Base-by-base conservation (phyloP, 208 protist genomes). In the Acanthamoeba sp. region DNA sequence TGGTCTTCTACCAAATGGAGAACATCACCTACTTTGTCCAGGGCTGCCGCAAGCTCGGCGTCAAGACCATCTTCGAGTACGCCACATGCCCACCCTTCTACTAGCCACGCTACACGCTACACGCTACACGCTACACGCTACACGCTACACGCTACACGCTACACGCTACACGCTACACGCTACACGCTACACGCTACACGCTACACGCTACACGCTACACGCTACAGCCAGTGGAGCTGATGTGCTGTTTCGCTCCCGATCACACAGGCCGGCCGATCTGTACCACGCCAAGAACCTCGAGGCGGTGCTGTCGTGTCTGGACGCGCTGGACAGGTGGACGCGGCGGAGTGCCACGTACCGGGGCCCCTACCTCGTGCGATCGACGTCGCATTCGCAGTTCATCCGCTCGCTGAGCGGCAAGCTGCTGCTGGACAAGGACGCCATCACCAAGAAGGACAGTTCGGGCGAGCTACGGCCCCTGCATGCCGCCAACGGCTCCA, bases 1-100 rank as follows among this genome's bases (percentile, higher is more conserved):
- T 92, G 87, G n/a, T 38, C 55, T 92, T 92, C 62, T 73, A 76
- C 38, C 87, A 92, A 34, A 92, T 92, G 87, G 87, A 92, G 87
- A 92, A 92, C 87, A 92, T 92, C 48, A 45, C 36, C 55, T 45
- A 64, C 36, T 92, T 73, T 27, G 42, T 92, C 62, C 18, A 66
- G 24, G 87, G 38, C 50, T 73, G 55, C 62, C 48, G 87, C 55
- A 52, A 92, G 40, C 48, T 92, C 29, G 87, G 87, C 36, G 87
- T 92, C 48, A 88, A 88, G 24, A 88, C 80, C 80, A 22, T 88
- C 18, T 88, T 88, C 38, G 80, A 88, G 80, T 78, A 29, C 66
- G 10, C 29, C 24, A 45, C 66, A 14, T n/a, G 22, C 24, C 3
- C 14, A 71, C 55, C 22, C 16, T 62, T 27, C 55, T 62, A n/a